A percentile compares a stretch with the other conserved stretches of the same genome.
phyloP scores from a whole-genome alignment of 2,329 filamentous ascomycete species.

The Colletotrichum sp. region DNA sequence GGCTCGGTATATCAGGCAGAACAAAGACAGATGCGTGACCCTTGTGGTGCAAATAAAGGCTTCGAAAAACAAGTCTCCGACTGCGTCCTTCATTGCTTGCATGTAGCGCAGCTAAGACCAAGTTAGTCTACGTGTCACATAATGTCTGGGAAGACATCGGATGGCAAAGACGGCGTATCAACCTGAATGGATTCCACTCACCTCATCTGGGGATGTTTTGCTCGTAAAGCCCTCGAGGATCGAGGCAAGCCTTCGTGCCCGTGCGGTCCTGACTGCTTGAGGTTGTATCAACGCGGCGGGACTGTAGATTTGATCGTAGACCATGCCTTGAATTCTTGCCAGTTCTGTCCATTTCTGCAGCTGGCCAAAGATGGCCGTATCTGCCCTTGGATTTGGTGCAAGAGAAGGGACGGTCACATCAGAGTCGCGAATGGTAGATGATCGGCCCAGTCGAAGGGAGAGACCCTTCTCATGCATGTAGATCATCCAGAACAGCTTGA shows the following conservation, averaged over 20 bases:
- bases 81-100: background rate
- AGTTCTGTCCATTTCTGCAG: slow-evolving; percentile 23
- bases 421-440: slow-evolving; percentile 28
- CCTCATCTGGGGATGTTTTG: background rate
- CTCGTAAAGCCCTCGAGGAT: background rate
- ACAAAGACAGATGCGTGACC: slow-evolving; percentile 25
- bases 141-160: background rate
- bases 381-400: background rate
- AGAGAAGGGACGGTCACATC: slow-evolving; percentile 26
- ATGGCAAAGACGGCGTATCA: background rate
- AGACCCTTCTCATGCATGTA: slow-evolving; percentile 29
- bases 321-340: slow-evolving; percentile 24
- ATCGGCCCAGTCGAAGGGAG: slow-evolving; percentile 28
- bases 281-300: slow-evolving; percentile 26
- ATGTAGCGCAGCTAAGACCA: background rate
- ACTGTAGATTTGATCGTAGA: slow-evolving; percentile 33
- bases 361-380: background rate
- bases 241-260: slow-evolving; percentile 4
- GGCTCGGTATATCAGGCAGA: slow-evolving; percentile 30
- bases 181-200: background rate
- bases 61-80: slow-evolving; percentile 19
- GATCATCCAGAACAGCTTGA: slow-evolving; percentile 29
- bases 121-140: background rate
- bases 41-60: slow-evolving; percentile 20
- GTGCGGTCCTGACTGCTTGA: slow-evolving; percentile 16